A percentile compares a stretch with the other conserved stretches of the same genome.
These are phyloP conservation scores for Lecanicillium sp. DNA, from an alignment of 2,329 filamentous ascomycete genomes.

Conservation along the genomic window DNA sequence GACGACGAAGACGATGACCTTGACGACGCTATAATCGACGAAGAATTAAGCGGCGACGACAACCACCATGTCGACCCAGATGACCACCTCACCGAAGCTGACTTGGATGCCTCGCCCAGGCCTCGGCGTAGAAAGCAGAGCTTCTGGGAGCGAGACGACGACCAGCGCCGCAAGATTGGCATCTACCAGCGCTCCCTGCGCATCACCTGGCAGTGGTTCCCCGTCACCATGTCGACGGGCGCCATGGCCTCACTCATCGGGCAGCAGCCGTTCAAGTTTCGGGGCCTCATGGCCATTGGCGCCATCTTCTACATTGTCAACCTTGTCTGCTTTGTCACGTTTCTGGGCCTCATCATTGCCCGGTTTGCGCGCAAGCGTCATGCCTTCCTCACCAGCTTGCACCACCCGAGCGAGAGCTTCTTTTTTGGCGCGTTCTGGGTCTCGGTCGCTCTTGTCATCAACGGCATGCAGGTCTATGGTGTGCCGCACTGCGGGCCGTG, in stretches of 20 bases:
- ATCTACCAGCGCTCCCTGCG: conserved; percentile 4
- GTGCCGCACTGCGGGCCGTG: conserved; percentile 37
- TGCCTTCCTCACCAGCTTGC: conserved; percentile 50
- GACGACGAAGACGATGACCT: background rate
- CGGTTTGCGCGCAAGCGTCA: conserved; percentile 52
- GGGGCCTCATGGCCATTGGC: conserved; percentile 35
- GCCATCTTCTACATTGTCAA: conserved; percentile 39
- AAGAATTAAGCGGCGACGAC: background rate
- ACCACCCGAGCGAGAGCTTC: conserved; percentile 57
- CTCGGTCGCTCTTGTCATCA: conserved; percentile 54
- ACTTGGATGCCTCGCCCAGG: background rate
- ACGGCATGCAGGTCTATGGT: conserved; percentile 57
- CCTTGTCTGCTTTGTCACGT: conserved; percentile 37
- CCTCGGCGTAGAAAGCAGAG: background rate
- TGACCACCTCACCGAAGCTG: background rate
- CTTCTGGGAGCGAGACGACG: conserved; percentile 1
- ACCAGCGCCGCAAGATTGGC: background rate
- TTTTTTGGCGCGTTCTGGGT: conserved; percentile 56
- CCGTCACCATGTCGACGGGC: conserved; percentile 21
- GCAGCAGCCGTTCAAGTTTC: conserved; percentile 33
- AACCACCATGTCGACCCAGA: background rate
- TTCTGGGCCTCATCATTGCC: conserved; percentile 44
- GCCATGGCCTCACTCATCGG: conserved; percentile 17
- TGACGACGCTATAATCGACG: background rate
- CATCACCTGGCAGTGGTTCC: conserved; percentile 20